A percentile compares a stretch with the other conserved stretches of the same genome.
Conservation (phyloP, 2,329 filamentous ascomycete species). For the Bipolaris gigantea region DNA sequence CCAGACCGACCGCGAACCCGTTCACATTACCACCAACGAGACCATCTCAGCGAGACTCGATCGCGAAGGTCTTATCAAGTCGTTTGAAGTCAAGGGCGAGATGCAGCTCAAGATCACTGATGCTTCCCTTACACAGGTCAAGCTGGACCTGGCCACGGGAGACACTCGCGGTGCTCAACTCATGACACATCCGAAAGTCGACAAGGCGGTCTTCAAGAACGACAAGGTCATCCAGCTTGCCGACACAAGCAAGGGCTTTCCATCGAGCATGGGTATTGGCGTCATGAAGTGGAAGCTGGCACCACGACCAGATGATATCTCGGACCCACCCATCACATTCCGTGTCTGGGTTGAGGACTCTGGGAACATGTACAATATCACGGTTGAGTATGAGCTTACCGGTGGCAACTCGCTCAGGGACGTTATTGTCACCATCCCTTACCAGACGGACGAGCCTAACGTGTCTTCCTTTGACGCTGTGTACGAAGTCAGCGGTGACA, state of each 20-base stretch:
- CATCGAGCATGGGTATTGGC: slow-evolving; percentile 88
- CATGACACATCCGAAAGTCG: slow-evolving; percentile 94
- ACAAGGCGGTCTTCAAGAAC: slow-evolving; percentile 82
- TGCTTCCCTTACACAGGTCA: slow-evolving; percentile 85
- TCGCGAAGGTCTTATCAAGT: slow-evolving; percentile 82
- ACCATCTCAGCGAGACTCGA: slow-evolving; percentile 87
- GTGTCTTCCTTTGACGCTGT: slow-evolving; percentile 92
- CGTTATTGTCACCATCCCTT: slow-evolving; percentile 86
- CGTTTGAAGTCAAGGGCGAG: slow-evolving; percentile 87
- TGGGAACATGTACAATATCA: slow-evolving; percentile 80
- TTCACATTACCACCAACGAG: slow-evolving; percentile 87
- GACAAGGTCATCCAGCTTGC: slow-evolving; percentile 86
- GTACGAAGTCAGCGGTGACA: slow-evolving; percentile 92
- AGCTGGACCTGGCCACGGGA: slow-evolving; percentile 75
- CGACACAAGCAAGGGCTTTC: slow-evolving; percentile 85
- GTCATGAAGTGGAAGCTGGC: slow-evolving; percentile 91
- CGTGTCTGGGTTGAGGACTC: slow-evolving; percentile 97
- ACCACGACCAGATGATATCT: slow-evolving; percentile 76
- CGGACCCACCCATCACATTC: slow-evolving; percentile 88
- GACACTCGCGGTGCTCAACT: slow-evolving; percentile 85
- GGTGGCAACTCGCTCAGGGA: slow-evolving; percentile 78
- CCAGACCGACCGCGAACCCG: slow-evolving; percentile 76
- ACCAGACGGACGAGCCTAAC: slow-evolving; percentile 77
- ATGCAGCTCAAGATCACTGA: slow-evolving; percentile 89
- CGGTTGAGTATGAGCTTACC: slow-evolving; percentile 92